Evolutionary conservation across 192 early-diverging fungal species (phyloP).

Genomic region (Geranomyces variabilis): DNA sequence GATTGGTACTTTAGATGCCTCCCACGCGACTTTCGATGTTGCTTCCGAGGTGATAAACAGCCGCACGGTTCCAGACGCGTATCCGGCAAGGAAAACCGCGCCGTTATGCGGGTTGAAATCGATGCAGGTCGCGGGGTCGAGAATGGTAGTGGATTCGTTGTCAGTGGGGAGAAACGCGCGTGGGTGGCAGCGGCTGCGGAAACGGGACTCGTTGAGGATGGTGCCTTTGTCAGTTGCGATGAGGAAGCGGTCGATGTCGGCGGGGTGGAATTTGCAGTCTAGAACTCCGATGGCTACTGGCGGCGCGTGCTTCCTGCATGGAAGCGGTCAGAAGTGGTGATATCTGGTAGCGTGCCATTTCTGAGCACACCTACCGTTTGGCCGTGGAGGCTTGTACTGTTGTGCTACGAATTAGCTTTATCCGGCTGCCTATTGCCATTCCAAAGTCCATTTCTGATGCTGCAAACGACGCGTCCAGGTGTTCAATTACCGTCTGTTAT

Average conservation of each 20-base stretch:
- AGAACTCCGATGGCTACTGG: neutral
- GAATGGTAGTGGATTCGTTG: neutral
- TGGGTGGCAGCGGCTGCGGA: slow-evolving; percentile 26
- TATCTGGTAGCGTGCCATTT: neutral
- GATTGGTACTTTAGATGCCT: slow-evolving; percentile 9
- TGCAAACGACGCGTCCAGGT: slow-evolving; percentile 15
- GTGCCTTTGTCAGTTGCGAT: slow-evolving; percentile 31
- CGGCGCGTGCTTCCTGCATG: neutral
- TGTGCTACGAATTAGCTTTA: slow-evolving; percentile 37
- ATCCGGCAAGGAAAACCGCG: slow-evolving; percentile 43
- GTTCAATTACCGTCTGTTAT: slow-evolving; percentile 33
- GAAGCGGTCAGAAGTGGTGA: neutral
- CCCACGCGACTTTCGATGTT: slow-evolving; percentile 37
- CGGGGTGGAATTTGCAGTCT: slow-evolving; percentile 18
- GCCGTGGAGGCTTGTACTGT: slow-evolving; percentile 13
- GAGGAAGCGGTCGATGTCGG: slow-evolving; percentile 36
- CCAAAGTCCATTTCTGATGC: slow-evolving; percentile 44
- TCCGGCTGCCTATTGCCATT: slow-evolving; percentile 42
- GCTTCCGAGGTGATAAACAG: slow-evolving; percentile 32
- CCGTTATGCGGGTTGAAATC: slow-evolving; percentile 35
- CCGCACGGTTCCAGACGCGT: slow-evolving; percentile 42
- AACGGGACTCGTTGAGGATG: slow-evolving; percentile 42
- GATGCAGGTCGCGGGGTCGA: slow-evolving; percentile 32
- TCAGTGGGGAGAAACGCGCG: slow-evolving; percentile 8
- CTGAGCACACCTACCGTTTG: slow-evolving; percentile 8